Evolutionary conservation across 2,329 filamentous ascomycete species (phyloP).

Genomic region (Epichloe gansuensis): DNA sequence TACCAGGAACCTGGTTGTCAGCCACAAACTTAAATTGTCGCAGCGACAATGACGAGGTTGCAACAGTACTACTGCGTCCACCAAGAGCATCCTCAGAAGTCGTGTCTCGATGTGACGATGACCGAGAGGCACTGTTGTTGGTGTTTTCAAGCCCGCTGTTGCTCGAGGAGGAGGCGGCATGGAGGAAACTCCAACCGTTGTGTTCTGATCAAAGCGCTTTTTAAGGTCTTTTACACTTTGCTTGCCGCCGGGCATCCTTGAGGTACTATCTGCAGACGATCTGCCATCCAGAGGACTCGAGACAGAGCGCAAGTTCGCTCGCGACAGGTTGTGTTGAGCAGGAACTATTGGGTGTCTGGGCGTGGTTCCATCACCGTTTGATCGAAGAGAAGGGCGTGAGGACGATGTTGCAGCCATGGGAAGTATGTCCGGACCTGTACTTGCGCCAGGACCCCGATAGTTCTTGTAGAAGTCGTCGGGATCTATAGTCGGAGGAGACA

Average conservation of each 20-base stretch:
- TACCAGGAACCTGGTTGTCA: constrained; percentile 41
- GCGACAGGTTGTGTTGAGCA: constrained; percentile 27
- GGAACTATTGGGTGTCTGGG: constrained; percentile 34
- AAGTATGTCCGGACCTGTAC: constrained; percentile 21
- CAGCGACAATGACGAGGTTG: constrained; percentile 18
- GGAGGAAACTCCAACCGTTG: constrained; percentile 10
- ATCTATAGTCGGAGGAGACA: constrained; percentile 30
- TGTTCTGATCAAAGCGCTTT: constrained; percentile 61
- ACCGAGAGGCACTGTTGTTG: neutral
- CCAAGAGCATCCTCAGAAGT: neutral
- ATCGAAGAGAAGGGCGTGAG: constrained; percentile 30
- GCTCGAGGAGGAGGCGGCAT: neutral
- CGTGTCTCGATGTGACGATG: constrained; percentile 9
- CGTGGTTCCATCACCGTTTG: constrained; percentile 38
- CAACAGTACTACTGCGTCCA: neutral
- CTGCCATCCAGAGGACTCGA: constrained; percentile 43
- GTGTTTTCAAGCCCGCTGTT: neutral
- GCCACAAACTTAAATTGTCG: constrained; percentile 35
- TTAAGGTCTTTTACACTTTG: constrained; percentile 73
- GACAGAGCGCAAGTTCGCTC: constrained; percentile 37
- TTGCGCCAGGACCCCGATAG: constrained; percentile 29
- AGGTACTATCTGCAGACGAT: constrained; percentile 14
- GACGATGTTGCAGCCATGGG: constrained; percentile 26
- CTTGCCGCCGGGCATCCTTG: constrained; percentile 28
- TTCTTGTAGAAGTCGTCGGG: constrained; percentile 45